Evolutionary conservation across 495 filamentous ascomycete species (phyloP).

Genomic region (Aspergillus avenaceus): DNA sequence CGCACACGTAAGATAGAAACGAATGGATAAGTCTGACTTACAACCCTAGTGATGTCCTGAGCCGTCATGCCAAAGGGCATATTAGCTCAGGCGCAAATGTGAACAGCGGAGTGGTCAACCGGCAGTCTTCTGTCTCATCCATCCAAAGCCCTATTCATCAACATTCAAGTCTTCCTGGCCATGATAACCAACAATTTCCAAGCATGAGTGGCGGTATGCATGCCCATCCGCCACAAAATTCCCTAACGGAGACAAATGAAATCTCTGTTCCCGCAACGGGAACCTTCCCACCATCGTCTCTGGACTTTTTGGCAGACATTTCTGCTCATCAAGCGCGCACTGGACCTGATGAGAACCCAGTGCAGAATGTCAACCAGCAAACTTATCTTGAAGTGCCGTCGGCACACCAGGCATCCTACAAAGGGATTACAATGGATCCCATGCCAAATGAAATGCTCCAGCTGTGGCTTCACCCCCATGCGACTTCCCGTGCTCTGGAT

Average conservation of each 20-base stretch:
- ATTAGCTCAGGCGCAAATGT: conserved; percentile 26
- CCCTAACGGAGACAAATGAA: conserved; percentile 20
- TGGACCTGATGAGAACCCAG: conserved; percentile 28
- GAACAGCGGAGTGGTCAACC: conserved; percentile 19
- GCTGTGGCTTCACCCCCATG: conserved; percentile 37
- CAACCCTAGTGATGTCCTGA: conserved; percentile 45
- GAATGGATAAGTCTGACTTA: neutral
- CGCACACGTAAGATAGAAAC: too few relatives aligned
- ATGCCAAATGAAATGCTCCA: conserved; percentile 36
- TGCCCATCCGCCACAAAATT: conserved; percentile 11
- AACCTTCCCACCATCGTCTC: conserved; percentile 25
- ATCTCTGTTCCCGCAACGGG: conserved; percentile 19
- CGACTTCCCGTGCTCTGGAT: conserved; percentile 33
- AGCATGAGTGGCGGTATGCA: conserved; percentile 9
- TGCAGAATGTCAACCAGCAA: conserved; percentile 34
- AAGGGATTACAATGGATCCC: conserved; percentile 22
- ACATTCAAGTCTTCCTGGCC: conserved; percentile 12
- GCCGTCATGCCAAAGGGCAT: conserved; percentile 49
- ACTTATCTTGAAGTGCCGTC: conserved; percentile 26
- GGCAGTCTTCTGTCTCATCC: conserved; percentile 11
- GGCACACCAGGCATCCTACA: conserved; percentile 21
- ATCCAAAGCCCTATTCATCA: conserved; percentile 19
- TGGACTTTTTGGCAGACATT: conserved; percentile 38
- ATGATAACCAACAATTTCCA: conserved; percentile 21
- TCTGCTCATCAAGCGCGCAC: conserved; percentile 35